Base-by-base conservation (phyloP, 73 alveolate genomes). In the Tetrahymena borealis region DNA sequence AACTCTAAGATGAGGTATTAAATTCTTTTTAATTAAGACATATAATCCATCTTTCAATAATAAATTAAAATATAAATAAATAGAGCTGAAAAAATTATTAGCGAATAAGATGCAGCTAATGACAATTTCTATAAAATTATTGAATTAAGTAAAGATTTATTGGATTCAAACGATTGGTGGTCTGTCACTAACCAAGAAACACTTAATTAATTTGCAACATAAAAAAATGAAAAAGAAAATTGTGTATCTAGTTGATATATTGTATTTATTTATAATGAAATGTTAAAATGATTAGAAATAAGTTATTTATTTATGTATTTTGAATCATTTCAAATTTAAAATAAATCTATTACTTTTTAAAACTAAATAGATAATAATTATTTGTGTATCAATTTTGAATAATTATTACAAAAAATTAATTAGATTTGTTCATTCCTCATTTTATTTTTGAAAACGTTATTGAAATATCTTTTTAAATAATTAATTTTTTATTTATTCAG, bases 1-100 rank as follows among this genome's bases (percentile, higher is more conserved):
- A 97, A 97, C 78, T 39, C 95, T 40, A 96, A 92, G 90, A 93
- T 97, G 40, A 97, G 96, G 90, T 60, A 60, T n/a, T n/a, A 13
- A 60, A 60, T 20, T 6, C 20, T 7, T 41, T 41, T 7, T 18
- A 41, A 18, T 41, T 11, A 18, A 7, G 12, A 39, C 12, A 39
- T 39, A 9, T 9, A 39, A 39, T 39, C 43, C 12, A 12, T 39
- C 43, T n/a, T n/a, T n/a, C n/a, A 60, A 60, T 2, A 60, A 2
- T 20, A 20, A 60, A 13, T 2, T 20, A n/a, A 1, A 2, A 24
- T 24, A 24, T 60, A 60, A 60, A 24, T 18, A n/a, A 20, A 7
- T 24, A 60, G 85, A 60, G 85, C 85, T 60, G 85, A 60, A 60
- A 60, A 60, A 60, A 60, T 60, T 24, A 60, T 60, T 18, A 60